Base-by-base conservation (phyloP, 2,329 filamentous ascomycete genomes). In the Cladosporium sp. region DNA sequence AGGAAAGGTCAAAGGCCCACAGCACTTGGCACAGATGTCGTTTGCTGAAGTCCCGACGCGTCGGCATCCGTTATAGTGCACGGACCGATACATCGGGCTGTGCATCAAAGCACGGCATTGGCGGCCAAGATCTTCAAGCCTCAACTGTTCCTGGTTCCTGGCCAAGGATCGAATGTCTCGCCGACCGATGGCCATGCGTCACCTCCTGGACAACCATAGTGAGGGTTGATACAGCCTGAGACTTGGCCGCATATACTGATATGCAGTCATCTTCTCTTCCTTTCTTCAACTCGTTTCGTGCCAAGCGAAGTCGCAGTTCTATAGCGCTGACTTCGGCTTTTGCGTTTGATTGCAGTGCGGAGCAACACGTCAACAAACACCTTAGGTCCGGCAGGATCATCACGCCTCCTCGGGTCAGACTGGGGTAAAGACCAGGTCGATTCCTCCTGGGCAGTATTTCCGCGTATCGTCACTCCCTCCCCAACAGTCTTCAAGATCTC, bases 101-200 rank as follows among this genome's bases (percentile, higher is more conserved):
- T 46, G 39, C 21, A 46, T 46, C n/a, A 21, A 46, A 21, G 39
- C 39, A 46, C 25, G 26, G 51, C 28, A 26, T 23, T 34, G 14
- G 46, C 16, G 7, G 58, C 58, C 58, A 61, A 61, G 58, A 58
- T 61, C 58, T 61, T 61, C 58, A 61, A 61, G 58, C 58, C 39
- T 34, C 58, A 26, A 30, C 58, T 25, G 28, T 26, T 58, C 48
- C 56, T 58, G 39, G 57, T 59, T 48, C 36, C 57, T 59, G 57
- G 51, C 51, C 54, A 36, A 57, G 30, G 59, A n/a, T 48, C 59
- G 59, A 62, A 39, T 62, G 59, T 62, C 59, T 62, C 32, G 32
- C 59, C 59, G 59, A 62, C 8, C n/a, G 30, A 30, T 23, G 23
- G 32, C 25, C 14, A 54, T 34, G 59, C 59, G 59, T 62, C 59